Evolutionary conservation across 75 land plant species (phyloP).

Genomic region (Sequoiadendron giganteum): DNA sequence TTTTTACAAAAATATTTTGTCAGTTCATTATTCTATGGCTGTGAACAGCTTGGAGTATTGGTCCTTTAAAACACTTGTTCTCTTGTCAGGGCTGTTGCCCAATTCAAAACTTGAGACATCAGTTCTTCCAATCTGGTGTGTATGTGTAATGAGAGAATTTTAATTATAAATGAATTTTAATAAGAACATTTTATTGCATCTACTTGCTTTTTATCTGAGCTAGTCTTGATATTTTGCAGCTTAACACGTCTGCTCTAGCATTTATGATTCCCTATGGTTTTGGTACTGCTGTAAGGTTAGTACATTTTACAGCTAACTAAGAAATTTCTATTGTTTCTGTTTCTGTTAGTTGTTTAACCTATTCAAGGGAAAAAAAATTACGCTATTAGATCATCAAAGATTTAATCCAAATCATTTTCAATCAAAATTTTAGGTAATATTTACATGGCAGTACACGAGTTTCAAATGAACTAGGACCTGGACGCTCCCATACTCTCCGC

Average conservation of each 20-base stretch:
- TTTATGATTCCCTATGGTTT: constrained; percentile 60
- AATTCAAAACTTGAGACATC: constrained; percentile 51
- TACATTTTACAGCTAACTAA: no score
- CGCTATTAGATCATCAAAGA: not conserved
- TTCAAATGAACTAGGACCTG: constrained; percentile 63
- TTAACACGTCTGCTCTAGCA: not conserved
- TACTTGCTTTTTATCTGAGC: no score
- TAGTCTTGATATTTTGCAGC: no score
- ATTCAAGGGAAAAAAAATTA: no score
- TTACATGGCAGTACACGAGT: constrained; percentile 46
- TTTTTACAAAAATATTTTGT: no score
- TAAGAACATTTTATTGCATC: no score
- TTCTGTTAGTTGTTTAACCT: no score
- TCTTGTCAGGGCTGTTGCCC: constrained; percentile 62
- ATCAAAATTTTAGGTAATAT: not conserved
- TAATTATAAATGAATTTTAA: constrained; percentile 30
- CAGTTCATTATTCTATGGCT: not conserved
- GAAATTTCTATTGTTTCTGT: no score
- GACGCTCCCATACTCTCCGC: no score
- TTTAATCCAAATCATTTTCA: not conserved
- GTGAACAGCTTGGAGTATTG: constrained; percentile 62
- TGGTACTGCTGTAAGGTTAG: constrained; percentile 49
- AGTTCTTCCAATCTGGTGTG: constrained; percentile 24
- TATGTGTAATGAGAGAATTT: not conserved
- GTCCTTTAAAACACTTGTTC: constrained; percentile 60